Conservation (phyloP, 2,329 filamentous ascomycete genomes). For the Colletotrichum eleusines region DNA sequence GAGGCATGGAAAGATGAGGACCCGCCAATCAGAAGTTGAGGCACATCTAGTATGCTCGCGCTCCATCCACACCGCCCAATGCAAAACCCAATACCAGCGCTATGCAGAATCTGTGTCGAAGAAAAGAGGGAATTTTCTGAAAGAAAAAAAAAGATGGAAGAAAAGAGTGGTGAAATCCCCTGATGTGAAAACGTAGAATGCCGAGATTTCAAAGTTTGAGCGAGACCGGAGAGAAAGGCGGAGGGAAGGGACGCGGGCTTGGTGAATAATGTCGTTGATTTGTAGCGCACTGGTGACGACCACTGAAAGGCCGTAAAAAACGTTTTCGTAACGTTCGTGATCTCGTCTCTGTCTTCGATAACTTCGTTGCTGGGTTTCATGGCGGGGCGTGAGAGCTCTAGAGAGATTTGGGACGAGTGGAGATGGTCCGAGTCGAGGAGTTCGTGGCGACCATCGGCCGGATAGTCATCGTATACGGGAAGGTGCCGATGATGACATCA, state of each 20-base stretch:
- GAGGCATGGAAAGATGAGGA: constrained; percentile 21
- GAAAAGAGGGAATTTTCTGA: constrained; percentile 21
- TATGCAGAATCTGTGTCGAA: constrained; percentile 29
- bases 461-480: constrained; percentile 38
- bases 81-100: constrained; percentile 36
- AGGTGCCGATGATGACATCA: constrained; percentile 55
- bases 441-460: constrained; percentile 8
- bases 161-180: neutral
- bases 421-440: constrained; percentile 22
- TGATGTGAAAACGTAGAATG: neutral
- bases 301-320: constrained; percentile 37
- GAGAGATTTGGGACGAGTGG: constrained; percentile 9
- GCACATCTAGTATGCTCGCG: constrained; percentile 34
- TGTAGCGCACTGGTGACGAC: constrained; percentile 20
- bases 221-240: constrained; percentile 13
- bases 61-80: constrained; percentile 34
- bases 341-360: constrained; percentile 49
- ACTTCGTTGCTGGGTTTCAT: constrained; percentile 45
- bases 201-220: constrained; percentile 25
- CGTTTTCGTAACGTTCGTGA: constrained; percentile 36
- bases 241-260: constrained; percentile 1
- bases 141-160: neutral
- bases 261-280: constrained; percentile 28
- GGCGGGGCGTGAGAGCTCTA: constrained; percentile 32
- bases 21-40: constrained; percentile 38